These are phyloP conservation scores for Colletotrichum tabaci DNA, from an alignment of 2,329 filamentous ascomycete species.

Conservation along the genomic window DNA sequence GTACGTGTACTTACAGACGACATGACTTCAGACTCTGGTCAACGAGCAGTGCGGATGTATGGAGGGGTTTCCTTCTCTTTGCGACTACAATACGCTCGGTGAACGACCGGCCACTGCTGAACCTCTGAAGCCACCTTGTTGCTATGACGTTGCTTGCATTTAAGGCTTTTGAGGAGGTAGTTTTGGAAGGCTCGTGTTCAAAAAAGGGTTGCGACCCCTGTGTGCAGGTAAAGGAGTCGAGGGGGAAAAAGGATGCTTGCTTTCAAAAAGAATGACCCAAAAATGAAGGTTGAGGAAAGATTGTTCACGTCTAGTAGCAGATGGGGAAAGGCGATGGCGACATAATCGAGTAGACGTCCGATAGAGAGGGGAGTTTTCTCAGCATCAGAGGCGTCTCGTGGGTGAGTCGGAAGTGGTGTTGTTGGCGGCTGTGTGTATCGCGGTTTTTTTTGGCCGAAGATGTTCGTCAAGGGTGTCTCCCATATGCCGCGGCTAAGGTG, in stretches of 20 bases:
- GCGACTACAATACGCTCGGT: slow-evolving; percentile 21
- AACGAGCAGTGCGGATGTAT: slow-evolving; percentile 31
- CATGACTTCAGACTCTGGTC: slow-evolving; percentile 40
- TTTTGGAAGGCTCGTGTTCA: background rate
- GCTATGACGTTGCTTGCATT: slow-evolving; percentile 39
- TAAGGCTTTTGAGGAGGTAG: slow-evolving; percentile 23
- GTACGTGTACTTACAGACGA: slow-evolving; percentile 32
- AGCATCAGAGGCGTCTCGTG: slow-evolving; percentile 27
- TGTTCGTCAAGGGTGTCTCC: slow-evolving; percentile 26
- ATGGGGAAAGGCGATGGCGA: slow-evolving; percentile 9
- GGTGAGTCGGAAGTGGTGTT: slow-evolving; percentile 7
- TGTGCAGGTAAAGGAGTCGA: background rate
- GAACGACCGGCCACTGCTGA: slow-evolving; percentile 38
- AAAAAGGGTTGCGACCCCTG: slow-evolving; percentile 13
- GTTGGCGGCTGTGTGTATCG: slow-evolving; percentile 31
- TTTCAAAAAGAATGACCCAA: slow-evolving; percentile 33
- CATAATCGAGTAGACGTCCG: slow-evolving; percentile 29
- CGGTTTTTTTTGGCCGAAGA: slow-evolving; percentile 26
- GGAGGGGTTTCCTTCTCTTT: slow-evolving; percentile 2
- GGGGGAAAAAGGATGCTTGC: slow-evolving; percentile 20
- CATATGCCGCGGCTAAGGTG: slow-evolving; percentile 32
- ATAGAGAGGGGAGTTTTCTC: background rate
- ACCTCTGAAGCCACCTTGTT: slow-evolving; percentile 34
- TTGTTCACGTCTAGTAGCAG: slow-evolving; percentile 14
- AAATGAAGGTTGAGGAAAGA: slow-evolving; percentile 3